These are phyloP conservation scores for Plasmopara muralis DNA, from an alignment of 352 stramenopile genomes.

Conservation along the genomic window DNA sequence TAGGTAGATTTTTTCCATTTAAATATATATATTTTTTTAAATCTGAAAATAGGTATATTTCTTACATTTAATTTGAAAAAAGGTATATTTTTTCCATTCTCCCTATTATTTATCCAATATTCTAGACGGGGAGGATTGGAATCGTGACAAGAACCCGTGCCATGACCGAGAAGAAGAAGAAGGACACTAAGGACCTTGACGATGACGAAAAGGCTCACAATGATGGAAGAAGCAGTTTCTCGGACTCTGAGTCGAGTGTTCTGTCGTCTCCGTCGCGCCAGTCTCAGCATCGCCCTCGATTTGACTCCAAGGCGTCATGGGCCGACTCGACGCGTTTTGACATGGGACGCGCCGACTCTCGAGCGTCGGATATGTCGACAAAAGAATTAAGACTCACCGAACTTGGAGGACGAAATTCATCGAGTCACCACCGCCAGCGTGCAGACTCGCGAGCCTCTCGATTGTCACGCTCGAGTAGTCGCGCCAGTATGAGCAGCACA, in stretches of 20 bases:
- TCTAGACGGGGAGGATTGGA: too few relatives aligned
- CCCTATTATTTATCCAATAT: too few relatives aligned
- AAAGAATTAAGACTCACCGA: constrained; percentile 58
- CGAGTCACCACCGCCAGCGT: constrained; percentile 35
- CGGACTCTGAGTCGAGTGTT: constrained; percentile 45
- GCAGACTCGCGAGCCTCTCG: constrained; percentile 64
- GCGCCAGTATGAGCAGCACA: constrained; percentile 27
- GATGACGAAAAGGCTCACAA: constrained; percentile 10
- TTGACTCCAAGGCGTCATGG: constrained; percentile 81
- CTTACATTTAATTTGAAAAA: too few relatives aligned
- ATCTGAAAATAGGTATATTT: too few relatives aligned
- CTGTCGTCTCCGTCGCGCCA: constrained; percentile 44
- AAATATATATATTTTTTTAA: too few relatives aligned
- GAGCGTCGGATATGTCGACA: constrained; percentile 66
- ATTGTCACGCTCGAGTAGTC: constrained; percentile 45
- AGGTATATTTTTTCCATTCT: too few relatives aligned
- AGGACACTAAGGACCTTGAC: constrained; percentile 2
- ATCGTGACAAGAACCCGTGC: too few relatives aligned
- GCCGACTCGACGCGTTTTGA: constrained; percentile 83
- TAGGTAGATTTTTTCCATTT: too few relatives aligned
- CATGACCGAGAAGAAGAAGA: constrained; percentile 19
- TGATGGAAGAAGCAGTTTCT: constrained; percentile 31
- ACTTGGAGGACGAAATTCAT: constrained; percentile 21
- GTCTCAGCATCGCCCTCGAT: constrained; percentile 46
- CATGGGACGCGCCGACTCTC: constrained; percentile 74